phyloP scores from a whole-genome alignment of 164 flowering plant species.

The Sedum album region DNA sequence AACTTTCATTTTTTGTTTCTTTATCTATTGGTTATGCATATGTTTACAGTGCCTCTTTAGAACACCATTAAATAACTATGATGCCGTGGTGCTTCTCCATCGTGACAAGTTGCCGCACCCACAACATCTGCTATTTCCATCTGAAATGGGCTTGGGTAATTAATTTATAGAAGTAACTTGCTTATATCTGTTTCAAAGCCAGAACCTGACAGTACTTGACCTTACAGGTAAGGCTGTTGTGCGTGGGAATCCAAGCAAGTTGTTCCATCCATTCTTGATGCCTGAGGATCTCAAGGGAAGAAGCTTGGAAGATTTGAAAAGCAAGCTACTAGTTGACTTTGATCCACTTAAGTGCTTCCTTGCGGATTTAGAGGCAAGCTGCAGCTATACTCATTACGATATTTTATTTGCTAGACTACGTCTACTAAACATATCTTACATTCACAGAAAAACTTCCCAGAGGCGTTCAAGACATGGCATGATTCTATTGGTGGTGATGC shows the following conservation, averaged over 20 bases:
- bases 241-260: constrained; percentile 57
- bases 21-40: background rate
- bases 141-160: constrained; percentile 60
- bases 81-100: constrained; percentile 87
- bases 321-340: constrained; percentile 64
- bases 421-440: background rate
- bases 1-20: background rate
- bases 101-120: constrained; percentile 69
- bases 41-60: constrained; percentile 72
- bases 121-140: constrained; percentile 70
- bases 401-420: background rate
- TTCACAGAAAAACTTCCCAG: constrained; percentile 50
- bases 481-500: constrained; percentile 93
- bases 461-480: constrained; percentile 65
- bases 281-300: constrained; percentile 32
- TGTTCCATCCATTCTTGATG: constrained; percentile 48
- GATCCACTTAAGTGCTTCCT: constrained; percentile 70
- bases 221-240: constrained; percentile 55
- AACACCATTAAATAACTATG: constrained; percentile 83
- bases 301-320: constrained; percentile 34
- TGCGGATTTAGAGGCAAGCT: constrained; percentile 62
- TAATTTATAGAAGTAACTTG: background rate
- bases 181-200: background rate
- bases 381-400: background rate
- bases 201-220: constrained; percentile 6